Evolutionary conservation across 2,329 filamentous ascomycete species (phyloP).

Genomic region (Calonectria fujianensis): DNA sequence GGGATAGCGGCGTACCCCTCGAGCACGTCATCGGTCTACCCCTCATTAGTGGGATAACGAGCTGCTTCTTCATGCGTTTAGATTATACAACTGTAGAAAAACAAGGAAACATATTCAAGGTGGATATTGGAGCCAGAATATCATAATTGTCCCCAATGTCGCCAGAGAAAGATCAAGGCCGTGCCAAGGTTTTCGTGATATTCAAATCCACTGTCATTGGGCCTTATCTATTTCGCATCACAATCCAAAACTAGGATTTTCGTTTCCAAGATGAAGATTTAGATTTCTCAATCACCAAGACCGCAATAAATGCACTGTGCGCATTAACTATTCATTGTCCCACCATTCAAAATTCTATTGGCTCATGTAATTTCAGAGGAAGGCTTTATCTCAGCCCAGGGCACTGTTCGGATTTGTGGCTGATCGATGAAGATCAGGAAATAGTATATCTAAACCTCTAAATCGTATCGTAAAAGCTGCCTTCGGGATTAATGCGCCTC

Average conservation of each 20-base stretch:
- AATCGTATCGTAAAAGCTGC: too few relatives aligned
- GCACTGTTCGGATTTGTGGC: not conserved
- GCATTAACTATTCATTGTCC: not conserved
- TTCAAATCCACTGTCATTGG: too few relatives aligned
- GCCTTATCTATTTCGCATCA: too few relatives aligned
- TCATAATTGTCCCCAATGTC: not conserved
- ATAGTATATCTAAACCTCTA: too few relatives aligned
- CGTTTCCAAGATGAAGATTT: not conserved
- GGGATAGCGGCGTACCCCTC: constrained; percentile 4
- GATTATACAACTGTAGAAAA: not conserved
- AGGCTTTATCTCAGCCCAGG: not conserved
- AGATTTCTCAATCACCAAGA: not conserved
- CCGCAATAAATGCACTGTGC: not conserved
- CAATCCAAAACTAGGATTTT: too few relatives aligned
- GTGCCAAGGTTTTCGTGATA: not conserved
- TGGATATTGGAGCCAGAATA: not conserved
- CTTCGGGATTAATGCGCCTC: too few relatives aligned
- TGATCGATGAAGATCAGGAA: too few relatives aligned
- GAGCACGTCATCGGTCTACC: constrained; percentile 23
- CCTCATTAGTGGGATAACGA: constrained; percentile 19
- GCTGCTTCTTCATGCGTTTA: not conserved
- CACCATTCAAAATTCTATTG: not conserved
- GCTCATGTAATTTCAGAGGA: not conserved
- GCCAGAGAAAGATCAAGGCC: not conserved
- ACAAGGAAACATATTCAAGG: not conserved